Percentiles rank a stretch among this genome's conserved stretches.
These are phyloP conservation scores for Mortierella sp. DNA, from an alignment of 371 early-diverging fungal species.

Conservation along the genomic window DNA sequence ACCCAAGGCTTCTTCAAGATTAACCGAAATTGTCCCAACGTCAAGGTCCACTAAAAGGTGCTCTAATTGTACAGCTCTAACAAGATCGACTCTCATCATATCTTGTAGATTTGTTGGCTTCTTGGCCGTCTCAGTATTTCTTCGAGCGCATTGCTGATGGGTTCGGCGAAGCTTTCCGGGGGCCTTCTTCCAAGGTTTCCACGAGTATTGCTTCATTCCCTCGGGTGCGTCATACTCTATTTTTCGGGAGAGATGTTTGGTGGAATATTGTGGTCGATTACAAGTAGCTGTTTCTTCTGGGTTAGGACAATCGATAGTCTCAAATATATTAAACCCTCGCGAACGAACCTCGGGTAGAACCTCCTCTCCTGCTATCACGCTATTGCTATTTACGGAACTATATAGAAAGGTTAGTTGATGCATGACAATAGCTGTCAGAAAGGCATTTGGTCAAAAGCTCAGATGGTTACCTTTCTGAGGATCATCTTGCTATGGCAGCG, in stretches of 20 bases:
- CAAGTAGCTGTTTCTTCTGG: background rate
- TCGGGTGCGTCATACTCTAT: background rate
- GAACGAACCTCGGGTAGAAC: background rate
- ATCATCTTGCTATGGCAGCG: background rate
- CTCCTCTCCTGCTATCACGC: background rate
- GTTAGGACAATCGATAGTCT: background rate
- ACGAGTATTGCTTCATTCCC: conserved; percentile 9
- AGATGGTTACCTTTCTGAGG: background rate
- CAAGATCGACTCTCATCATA: background rate
- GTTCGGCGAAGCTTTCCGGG: background rate
- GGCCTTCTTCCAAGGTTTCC: conserved; percentile 8
- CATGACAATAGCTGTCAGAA: background rate
- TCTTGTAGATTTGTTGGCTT: background rate
- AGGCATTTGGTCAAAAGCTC: background rate
- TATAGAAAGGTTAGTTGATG: background rate
- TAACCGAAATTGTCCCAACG: conserved; percentile 14
- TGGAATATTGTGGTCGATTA: conserved; percentile 15
- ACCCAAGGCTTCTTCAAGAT: background rate
- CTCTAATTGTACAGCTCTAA: background rate
- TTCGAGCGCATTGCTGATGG: background rate
- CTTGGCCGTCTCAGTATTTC: background rate
- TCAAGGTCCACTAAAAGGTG: conserved; percentile 11
- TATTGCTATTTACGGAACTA: background rate
- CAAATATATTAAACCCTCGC: background rate
- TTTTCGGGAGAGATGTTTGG: background rate